These are phyloP conservation scores for Brassica balearica DNA, from an alignment of 441 rosid species.

Conservation along the genomic window DNA sequence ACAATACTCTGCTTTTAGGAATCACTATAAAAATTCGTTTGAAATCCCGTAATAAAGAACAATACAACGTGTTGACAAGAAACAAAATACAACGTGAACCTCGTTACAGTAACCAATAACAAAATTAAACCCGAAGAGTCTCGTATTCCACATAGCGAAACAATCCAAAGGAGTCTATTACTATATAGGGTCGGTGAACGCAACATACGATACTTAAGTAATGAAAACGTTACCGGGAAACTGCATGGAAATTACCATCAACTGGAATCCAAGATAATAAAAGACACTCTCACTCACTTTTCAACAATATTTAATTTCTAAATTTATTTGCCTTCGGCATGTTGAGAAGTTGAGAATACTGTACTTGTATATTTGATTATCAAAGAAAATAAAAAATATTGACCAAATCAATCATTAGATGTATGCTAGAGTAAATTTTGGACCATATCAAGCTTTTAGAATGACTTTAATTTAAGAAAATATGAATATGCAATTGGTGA, in stretches of 20 bases:
- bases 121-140: neutral
- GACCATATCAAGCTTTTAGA: neutral
- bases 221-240: slow-evolving; percentile 28
- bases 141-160: slow-evolving; percentile 1
- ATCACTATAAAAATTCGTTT: neutral
- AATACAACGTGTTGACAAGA: slow-evolving; percentile 13
- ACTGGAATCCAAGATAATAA: slow-evolving; percentile 36
- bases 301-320: slow-evolving; percentile 13
- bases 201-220: slow-evolving; percentile 22
- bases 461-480: neutral
- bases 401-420: neutral
- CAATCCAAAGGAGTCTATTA: slow-evolving; percentile 1
- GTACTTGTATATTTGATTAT: neutral
- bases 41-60: neutral
- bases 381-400: neutral
- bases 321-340: neutral
- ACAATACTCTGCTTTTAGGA: slow-evolving; percentile 3
- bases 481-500: neutral
- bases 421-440: neutral
- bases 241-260: slow-evolving; percentile 41
- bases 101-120: neutral
- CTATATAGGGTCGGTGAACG: slow-evolving; percentile 36
- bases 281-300: slow-evolving; percentile 27
- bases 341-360: slow-evolving; percentile 9
- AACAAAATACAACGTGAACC: neutral